These are phyloP conservation scores for Coemansia sp. DNA, from an alignment of 192 early-diverging fungal genomes.

Conservation along the genomic window DNA sequence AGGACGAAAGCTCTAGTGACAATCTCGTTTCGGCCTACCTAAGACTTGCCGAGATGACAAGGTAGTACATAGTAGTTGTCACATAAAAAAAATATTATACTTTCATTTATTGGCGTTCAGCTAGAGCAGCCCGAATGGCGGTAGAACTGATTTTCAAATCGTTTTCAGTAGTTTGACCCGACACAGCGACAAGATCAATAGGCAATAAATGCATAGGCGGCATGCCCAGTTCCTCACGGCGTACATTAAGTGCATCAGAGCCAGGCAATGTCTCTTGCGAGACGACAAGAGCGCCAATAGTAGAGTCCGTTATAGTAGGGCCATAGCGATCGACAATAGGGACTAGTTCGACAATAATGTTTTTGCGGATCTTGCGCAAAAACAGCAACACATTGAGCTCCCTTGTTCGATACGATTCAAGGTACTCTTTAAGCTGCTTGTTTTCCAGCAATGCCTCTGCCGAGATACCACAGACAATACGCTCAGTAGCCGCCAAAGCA, in stretches of 20 bases:
- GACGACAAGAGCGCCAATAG: conserved; percentile 79
- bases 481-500: conserved; percentile 66
- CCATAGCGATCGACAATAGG: conserved; percentile 85
- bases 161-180: conserved; percentile 39
- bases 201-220: conserved; percentile 64
- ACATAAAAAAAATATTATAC: not conserved
- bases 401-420: conserved; percentile 70
- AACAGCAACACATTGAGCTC: conserved; percentile 65
- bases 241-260: conserved; percentile 77
- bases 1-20: not conserved
- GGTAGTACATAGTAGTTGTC: not conserved
- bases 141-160: conserved; percentile 79
- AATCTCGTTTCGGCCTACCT: conserved; percentile 39
- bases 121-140: conserved; percentile 62
- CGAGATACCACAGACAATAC: conserved; percentile 74
- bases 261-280: conserved; percentile 80
- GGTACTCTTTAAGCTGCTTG: conserved; percentile 70
- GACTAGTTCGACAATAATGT: conserved; percentile 58
- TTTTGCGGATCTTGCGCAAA: conserved; percentile 56
- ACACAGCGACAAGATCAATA: conserved; percentile 69
- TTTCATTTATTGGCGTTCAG: conserved; percentile 27
- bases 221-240: conserved; percentile 62
- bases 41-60: conserved; percentile 14
- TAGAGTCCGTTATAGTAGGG: conserved; percentile 74
- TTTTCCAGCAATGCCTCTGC: conserved; percentile 66